phyloP scores from a whole-genome alignment of 192 early-diverging fungal genomes.

The Pilaira anomala region DNA sequence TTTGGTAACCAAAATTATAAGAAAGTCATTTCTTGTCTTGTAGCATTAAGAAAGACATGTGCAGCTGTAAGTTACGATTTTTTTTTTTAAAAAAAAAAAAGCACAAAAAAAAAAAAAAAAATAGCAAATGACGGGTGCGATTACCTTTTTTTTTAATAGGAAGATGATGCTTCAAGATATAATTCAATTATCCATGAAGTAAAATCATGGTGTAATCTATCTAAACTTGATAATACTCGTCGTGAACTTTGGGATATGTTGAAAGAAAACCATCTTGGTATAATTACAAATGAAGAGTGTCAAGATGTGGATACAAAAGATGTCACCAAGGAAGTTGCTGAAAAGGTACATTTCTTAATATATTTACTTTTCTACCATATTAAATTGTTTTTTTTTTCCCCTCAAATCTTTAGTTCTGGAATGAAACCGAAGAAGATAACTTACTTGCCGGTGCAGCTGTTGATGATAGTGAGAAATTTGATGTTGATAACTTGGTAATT shows the following conservation, averaged over 20 bases:
- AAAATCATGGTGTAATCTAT: slow-evolving; percentile 33
- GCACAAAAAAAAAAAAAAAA: neutral
- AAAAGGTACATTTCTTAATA: slow-evolving; percentile 43
- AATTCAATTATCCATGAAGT: slow-evolving; percentile 53
- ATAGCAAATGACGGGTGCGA: too few relatives aligned
- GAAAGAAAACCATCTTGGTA: slow-evolving; percentile 38
- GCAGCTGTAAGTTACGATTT: neutral
- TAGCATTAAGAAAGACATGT: slow-evolving; percentile 42
- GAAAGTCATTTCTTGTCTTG: slow-evolving; percentile 57
- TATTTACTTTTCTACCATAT: too few relatives aligned
- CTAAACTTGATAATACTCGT: slow-evolving; percentile 27
- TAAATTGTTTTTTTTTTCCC: too few relatives aligned
- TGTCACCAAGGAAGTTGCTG: slow-evolving; percentile 47
- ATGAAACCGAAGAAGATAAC: too few relatives aligned
- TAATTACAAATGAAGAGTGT: slow-evolving; percentile 47
- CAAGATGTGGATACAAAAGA: slow-evolving; percentile 37
- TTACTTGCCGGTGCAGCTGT: too few relatives aligned
- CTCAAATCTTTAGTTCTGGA: too few relatives aligned
- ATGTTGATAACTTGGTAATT: too few relatives aligned
- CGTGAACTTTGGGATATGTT: slow-evolving; percentile 55
- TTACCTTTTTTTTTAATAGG: slow-evolving; percentile 9
- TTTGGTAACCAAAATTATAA: slow-evolving; percentile 54
- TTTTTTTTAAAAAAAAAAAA: too few relatives aligned
- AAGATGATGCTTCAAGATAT: slow-evolving; percentile 42
- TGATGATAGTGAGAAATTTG: too few relatives aligned